phyloP scores from a whole-genome alignment of 2,329 filamentous ascomycete genomes.

The Penicillium sp. region DNA sequence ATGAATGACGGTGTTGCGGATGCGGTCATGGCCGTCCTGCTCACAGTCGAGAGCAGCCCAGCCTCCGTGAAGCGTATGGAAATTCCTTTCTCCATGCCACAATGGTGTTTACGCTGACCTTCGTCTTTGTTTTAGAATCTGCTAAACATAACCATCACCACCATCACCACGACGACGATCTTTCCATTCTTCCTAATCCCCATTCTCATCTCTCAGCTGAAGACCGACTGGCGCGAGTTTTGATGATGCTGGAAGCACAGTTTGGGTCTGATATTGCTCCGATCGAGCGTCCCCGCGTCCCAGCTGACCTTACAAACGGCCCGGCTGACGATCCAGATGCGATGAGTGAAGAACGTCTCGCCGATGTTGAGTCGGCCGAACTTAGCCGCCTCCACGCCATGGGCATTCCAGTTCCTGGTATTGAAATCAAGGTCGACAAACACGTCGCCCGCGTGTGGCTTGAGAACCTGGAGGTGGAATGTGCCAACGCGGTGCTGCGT shows the following conservation, averaged over 20 bases:
- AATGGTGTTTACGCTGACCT: slow-evolving; percentile 17
- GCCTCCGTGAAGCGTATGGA: slow-evolving; percentile 84
- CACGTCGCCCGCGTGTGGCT: slow-evolving; percentile 86
- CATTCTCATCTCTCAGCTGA: slow-evolving; percentile 69
- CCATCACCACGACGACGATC: slow-evolving; percentile 45
- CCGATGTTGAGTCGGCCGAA: slow-evolving; percentile 62
- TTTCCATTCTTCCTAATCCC: slow-evolving; percentile 59
- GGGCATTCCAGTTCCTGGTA: slow-evolving; percentile 85
- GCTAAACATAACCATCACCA: slow-evolving; percentile 55
- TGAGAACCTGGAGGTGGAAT: slow-evolving; percentile 88
- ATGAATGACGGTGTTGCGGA: slow-evolving; percentile 98
- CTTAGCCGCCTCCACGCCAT: slow-evolving; percentile 74
- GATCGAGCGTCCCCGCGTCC: slow-evolving; percentile 62
- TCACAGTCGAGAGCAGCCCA: slow-evolving; percentile 89
- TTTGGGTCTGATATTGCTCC: slow-evolving; percentile 85
- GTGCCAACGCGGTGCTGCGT: slow-evolving; percentile 69
- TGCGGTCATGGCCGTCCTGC: slow-evolving; percentile 86
- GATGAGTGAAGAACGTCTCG: slow-evolving; percentile 46
- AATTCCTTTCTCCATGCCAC: not conserved
- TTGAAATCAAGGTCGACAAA: slow-evolving; percentile 84
- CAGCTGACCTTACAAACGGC: slow-evolving; percentile 19
- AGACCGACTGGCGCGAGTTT: slow-evolving; percentile 77
- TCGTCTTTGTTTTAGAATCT: slow-evolving; percentile 45
- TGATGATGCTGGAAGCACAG: slow-evolving; percentile 96
- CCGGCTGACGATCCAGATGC: slow-evolving; percentile 27